A percentile compares a stretch with the other conserved stretches of the same genome.
phyloP scores from a whole-genome alignment of 2,329 filamentous ascomycete genomes.

The Arthrinium phaeospermum region DNA sequence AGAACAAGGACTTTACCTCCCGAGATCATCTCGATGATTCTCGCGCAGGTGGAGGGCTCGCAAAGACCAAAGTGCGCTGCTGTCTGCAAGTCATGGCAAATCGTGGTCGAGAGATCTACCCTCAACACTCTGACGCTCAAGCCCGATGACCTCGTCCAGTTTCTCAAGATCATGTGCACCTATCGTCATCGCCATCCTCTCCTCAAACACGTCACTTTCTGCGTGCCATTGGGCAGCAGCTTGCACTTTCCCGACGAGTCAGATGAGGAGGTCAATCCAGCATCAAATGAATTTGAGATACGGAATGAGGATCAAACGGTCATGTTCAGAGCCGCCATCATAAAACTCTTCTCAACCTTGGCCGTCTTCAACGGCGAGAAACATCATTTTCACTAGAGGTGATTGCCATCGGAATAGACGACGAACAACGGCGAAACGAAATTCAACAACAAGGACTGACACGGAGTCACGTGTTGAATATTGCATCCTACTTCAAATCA shows the following conservation, averaged over 20 bases:
- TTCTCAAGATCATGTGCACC: not conserved
- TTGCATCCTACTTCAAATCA: not conserved
- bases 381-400: not conserved
- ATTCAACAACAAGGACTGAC: not conserved
- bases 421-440: no score
- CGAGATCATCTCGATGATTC: not conserved
- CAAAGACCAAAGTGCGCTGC: not conserved
- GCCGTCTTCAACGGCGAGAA: not conserved
- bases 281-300: no score
- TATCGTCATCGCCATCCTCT: not conserved
- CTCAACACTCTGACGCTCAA: not conserved
- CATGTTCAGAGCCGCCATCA: not conserved
- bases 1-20: not conserved
- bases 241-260: not conserved
- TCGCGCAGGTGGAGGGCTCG: not conserved
- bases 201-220: not conserved
- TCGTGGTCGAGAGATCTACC: not conserved
- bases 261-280: not conserved
- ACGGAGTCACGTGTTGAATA: no score
- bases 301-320: not conserved
- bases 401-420: not conserved
- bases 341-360: accelerated
- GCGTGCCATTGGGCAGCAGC: not conserved
- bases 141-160: not conserved
- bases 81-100: not conserved